Conservation (phyloP, 345 rosid genomes). For the Psidium friedrichsthalianum region DNA sequence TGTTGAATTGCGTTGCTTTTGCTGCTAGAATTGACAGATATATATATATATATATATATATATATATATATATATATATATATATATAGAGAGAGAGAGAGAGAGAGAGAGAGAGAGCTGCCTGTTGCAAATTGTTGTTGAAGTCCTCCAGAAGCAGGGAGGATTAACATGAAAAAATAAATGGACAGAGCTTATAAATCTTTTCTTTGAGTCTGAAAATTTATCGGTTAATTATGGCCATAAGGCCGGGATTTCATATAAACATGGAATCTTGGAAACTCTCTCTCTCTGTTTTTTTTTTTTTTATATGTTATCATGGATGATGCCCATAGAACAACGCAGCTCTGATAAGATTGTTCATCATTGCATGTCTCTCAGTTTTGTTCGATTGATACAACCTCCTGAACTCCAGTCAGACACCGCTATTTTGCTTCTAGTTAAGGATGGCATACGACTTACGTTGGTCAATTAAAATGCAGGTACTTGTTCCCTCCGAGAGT, state of each 20-base stretch:
- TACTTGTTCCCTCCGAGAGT: constrained; percentile 69
- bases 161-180: neutral
- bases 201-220: neutral
- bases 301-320: neutral
- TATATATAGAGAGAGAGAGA: no score
- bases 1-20: neutral
- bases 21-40: neutral
- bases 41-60: no score
- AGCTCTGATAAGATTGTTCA: neutral
- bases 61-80: no score
- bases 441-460: neutral
- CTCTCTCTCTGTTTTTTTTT: neutral
- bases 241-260: neutral
- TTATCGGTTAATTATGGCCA: neutral
- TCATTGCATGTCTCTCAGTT: neutral
- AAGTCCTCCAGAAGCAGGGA: neutral
- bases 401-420: neutral
- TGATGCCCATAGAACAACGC: neutral
- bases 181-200: neutral
- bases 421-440: neutral
- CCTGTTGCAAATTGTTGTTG: neutral
- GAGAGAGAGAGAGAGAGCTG: no score
- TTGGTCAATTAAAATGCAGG: constrained; percentile 16
- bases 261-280: neutral
- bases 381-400: neutral